Percentiles rank a stretch among this genome's conserved stretches.
These are phyloP conservation scores for Phytophthora boehmeriae DNA, from an alignment of 352 stramenopile genomes.

Conservation along the genomic window DNA sequence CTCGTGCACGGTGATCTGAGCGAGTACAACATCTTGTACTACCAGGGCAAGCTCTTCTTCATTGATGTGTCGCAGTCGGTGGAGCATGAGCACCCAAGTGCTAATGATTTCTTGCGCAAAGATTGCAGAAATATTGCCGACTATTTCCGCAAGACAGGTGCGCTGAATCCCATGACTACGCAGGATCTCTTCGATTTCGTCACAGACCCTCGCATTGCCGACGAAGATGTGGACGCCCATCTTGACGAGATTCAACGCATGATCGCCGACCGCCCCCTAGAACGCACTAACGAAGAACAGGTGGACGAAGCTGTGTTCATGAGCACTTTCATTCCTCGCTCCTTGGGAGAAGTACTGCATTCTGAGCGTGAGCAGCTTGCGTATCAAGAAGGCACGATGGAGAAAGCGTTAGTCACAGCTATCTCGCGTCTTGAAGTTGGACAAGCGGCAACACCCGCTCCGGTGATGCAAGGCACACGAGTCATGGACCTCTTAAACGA, in stretches of 20 bases:
- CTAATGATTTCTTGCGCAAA: constrained; percentile 97
- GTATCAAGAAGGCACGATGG: constrained; percentile 87
- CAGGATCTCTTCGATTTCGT: constrained; percentile 98
- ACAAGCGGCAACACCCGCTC: constrained; percentile 23
- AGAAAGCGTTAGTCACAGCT: constrained; percentile 78
- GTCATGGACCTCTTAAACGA: constrained; percentile 82
- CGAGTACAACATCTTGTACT: constrained; percentile 99
- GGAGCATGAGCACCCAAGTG: constrained; percentile 97
- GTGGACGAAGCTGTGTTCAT: constrained; percentile 95
- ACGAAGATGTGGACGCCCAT: constrained; percentile 84
- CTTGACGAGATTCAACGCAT: constrained; percentile 91
- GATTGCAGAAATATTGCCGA: constrained; percentile 98
- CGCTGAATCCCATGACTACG: constrained; percentile 93
- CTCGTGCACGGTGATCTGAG: constrained; percentile 98
- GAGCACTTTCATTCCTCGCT: constrained; percentile 94
- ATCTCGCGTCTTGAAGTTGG: constrained; percentile 79
- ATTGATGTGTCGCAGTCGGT: constrained; percentile 99
- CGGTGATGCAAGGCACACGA: constrained; percentile 41
- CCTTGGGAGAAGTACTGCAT: constrained; percentile 93
- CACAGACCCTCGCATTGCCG: constrained; percentile 69
- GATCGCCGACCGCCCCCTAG: constrained; percentile 75
- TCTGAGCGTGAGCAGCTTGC: constrained; percentile 87
- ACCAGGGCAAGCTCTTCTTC: constrained; percentile 95
- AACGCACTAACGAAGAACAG: constrained; percentile 79
- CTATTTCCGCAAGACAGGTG: constrained; percentile 94